phyloP scores from a whole-genome alignment of 805 yeast species.

The Myxozyma lipomycoides region DNA sequence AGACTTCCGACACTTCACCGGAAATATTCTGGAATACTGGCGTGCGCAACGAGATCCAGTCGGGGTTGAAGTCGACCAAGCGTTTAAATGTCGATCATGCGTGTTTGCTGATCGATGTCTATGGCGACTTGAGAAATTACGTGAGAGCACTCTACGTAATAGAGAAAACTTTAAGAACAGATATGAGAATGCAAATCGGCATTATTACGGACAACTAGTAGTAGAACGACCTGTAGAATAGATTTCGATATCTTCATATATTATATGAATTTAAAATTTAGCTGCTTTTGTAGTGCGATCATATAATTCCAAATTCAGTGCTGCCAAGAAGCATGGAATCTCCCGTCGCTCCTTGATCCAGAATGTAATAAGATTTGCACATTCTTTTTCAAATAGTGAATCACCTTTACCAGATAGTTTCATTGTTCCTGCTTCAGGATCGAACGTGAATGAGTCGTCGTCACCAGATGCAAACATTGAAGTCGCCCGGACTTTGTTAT shows the following conservation, averaged over 20 bases:
- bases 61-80: conserved; percentile 28
- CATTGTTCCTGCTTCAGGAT: conserved; percentile 51
- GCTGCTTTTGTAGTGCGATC: conserved; percentile 40
- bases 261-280: conserved; percentile 5
- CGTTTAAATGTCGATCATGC: conserved; percentile 25
- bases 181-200: neutral
- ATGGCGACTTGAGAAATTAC: conserved; percentile 20
- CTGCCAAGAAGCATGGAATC: conserved; percentile 73
- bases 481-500: conserved; percentile 53
- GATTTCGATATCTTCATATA: neutral
- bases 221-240: neutral
- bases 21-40: conserved; percentile 14
- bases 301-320: conserved; percentile 63
- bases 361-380: conserved; percentile 52
- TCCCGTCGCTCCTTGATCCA: conserved; percentile 70
- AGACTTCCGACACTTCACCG: conserved; percentile 1
- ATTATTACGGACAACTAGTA: conserved; percentile 7
- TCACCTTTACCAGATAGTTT: conserved; percentile 44
- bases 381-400: conserved; percentile 37
- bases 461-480: conserved; percentile 43
- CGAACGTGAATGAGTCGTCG: conserved; percentile 52
- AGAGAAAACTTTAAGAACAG: conserved; percentile 9
- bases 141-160: conserved; percentile 14
- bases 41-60: conserved; percentile 23
- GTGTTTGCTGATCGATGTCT: conserved; percentile 15